phyloP scores from a whole-genome alignment of 1,284 basidiomycete species.

The Lignosus rhinocerotis region DNA sequence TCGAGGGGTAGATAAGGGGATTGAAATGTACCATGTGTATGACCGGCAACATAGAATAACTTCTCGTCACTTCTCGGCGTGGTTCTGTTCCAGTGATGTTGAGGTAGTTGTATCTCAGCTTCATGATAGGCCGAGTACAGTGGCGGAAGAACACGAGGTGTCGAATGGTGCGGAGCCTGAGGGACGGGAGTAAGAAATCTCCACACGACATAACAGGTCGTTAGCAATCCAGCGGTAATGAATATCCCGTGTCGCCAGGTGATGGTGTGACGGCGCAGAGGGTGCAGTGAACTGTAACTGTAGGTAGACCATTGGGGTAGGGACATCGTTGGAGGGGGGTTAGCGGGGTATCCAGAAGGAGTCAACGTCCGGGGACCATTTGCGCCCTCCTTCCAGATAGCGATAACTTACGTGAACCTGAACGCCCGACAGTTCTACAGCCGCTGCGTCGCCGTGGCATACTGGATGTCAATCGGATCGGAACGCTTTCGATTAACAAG shows the following conservation, averaged over 20 bases:
- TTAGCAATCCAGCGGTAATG: neutral
- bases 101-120: conserved; percentile 3
- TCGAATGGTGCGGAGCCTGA: neutral
- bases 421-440: too few relatives aligned
- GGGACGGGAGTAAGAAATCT: neutral
- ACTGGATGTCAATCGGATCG: too few relatives aligned
- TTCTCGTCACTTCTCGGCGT: neutral
- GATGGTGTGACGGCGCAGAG: neutral
- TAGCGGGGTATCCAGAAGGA: neutral
- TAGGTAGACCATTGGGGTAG: neutral
- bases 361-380: too few relatives aligned
- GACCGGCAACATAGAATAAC: conserved; percentile 12
- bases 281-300: neutral
- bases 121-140: conserved; percentile 5
- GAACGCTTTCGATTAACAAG: too few relatives aligned
- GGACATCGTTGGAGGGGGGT: neutral
- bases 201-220: neutral
- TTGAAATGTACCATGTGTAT: neutral
- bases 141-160: neutral
- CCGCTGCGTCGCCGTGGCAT: too few relatives aligned
- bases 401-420: too few relatives aligned
- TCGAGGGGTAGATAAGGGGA: neutral
- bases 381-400: too few relatives aligned
- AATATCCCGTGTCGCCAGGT: neutral
- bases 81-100: conserved; percentile 5